A percentile compares a stretch with the other conserved stretches of the same genome.
Evolutionary conservation across 768 basidiomycete genomes (phyloP).

Genomic region (Calocybe indica): DNA sequence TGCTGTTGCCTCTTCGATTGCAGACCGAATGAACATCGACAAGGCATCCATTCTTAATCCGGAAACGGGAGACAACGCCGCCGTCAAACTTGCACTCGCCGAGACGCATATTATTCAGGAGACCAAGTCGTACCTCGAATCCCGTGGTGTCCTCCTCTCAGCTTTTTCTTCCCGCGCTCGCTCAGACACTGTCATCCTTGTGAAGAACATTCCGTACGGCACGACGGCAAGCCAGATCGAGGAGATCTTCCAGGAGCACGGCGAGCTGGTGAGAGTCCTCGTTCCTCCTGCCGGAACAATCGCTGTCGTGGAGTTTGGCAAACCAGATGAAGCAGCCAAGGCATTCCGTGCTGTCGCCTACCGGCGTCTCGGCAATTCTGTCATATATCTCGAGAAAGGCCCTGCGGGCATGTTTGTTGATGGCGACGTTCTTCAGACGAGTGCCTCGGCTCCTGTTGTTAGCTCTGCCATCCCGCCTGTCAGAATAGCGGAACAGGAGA

Average conservation of each 20-base stretch:
- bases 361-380: slow-evolving; percentile 78
- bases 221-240: slow-evolving; percentile 72
- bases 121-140: slow-evolving; percentile 86
- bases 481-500: slow-evolving; percentile 39
- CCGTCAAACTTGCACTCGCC: slow-evolving; percentile 92
- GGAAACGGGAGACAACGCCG: slow-evolving; percentile 66
- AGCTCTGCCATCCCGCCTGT: slow-evolving; percentile 19
- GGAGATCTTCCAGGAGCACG: slow-evolving; percentile 74
- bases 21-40: slow-evolving; percentile 79
- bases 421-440: slow-evolving; percentile 19
- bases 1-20: slow-evolving; percentile 87
- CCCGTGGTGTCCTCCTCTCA: slow-evolving; percentile 60
- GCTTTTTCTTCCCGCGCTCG: slow-evolving; percentile 47
- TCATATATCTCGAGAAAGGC: slow-evolving; percentile 91
- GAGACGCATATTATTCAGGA: slow-evolving; percentile 96
- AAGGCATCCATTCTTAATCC: slow-evolving; percentile 89
- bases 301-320: slow-evolving; percentile 84
- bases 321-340: slow-evolving; percentile 59
- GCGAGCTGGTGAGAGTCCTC: slow-evolving; percentile 62
- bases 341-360: slow-evolving; percentile 86
- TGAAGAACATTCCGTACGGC: slow-evolving; percentile 96
- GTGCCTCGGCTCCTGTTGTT: slow-evolving; percentile 5
- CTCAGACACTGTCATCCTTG: slow-evolving; percentile 80
- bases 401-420: slow-evolving; percentile 77
- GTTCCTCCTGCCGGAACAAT: slow-evolving; percentile 92